These are phyloP conservation scores for Euphorbia pulcherrima DNA, from an alignment of 345 rosid species.

Conservation along the genomic window DNA sequence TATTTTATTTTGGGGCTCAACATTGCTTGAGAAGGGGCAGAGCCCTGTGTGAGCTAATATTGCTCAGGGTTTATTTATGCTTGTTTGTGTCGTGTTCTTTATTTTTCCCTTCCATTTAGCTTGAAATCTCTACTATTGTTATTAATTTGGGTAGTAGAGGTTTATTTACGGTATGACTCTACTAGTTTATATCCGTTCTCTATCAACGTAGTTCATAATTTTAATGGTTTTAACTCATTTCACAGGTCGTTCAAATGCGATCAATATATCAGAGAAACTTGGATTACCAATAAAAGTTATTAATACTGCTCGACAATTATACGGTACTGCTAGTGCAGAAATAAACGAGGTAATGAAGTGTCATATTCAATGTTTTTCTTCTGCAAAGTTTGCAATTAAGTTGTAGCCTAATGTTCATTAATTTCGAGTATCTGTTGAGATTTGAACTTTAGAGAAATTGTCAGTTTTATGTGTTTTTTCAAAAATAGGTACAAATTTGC, in stretches of 20 bases:
- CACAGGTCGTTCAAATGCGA: constrained; percentile 89
- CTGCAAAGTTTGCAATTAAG: background rate
- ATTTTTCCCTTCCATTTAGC: no score
- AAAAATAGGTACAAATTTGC: no score
- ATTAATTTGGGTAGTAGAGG: no score
- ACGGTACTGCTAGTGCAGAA: constrained; percentile 81
- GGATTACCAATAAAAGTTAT: constrained; percentile 57
- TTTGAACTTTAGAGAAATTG: background rate
- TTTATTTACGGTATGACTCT: no score
- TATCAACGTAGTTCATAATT: background rate
- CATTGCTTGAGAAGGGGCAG: no score
- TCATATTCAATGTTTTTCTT: background rate
- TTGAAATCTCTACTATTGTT: no score
- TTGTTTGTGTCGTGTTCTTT: no score
- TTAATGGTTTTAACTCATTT: constrained; percentile 6
- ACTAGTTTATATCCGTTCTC: no score
- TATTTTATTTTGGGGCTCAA: no score
- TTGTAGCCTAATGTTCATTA: background rate
- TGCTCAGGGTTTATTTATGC: no score
- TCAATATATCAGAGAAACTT: constrained; percentile 77
- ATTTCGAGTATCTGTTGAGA: background rate
- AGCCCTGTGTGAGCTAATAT: no score
- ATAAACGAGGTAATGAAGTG: constrained; percentile 57
- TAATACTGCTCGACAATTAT: constrained; percentile 51
- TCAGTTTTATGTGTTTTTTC: no score